These are phyloP conservation scores for Nannizzia gypsea DNA, from an alignment of 2,329 filamentous ascomycete genomes.

Conservation along the genomic window DNA sequence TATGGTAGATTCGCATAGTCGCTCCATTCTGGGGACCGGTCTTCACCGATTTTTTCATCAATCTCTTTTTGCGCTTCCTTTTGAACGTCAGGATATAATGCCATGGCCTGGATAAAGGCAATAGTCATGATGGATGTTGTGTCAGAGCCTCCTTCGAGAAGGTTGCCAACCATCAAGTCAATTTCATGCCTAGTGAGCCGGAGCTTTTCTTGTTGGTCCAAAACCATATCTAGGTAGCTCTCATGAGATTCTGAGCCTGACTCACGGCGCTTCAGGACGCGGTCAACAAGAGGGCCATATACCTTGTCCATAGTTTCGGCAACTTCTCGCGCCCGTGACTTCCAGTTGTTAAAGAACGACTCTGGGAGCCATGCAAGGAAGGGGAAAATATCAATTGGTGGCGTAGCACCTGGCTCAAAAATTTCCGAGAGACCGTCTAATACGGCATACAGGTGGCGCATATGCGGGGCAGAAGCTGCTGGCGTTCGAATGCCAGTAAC, in stretches of 20 bases:
- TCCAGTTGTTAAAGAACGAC: constrained; percentile 9
- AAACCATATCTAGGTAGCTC: not conserved
- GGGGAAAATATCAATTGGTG: constrained; percentile 14
- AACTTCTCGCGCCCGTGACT: not conserved
- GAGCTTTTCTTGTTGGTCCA: not conserved
- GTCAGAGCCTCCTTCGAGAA: constrained; percentile 26
- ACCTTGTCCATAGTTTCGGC: not conserved
- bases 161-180: constrained; percentile 6
- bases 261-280: not conserved
- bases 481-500: not conserved
- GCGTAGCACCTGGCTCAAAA: constrained; percentile 12
- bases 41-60: constrained; percentile 25
- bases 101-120: constrained; percentile 39
- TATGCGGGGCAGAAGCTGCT: not conserved
- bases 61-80: constrained; percentile 35
- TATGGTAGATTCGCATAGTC: constrained; percentile 31
- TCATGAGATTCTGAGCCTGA: not conserved
- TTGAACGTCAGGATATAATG: constrained; percentile 37
- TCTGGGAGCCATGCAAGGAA: constrained; percentile 13
- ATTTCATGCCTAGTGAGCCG: not conserved
- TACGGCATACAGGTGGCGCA: not conserved
- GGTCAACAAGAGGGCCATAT: not conserved
- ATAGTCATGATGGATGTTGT: constrained; percentile 40
- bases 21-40: constrained; percentile 24
- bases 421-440: constrained; percentile 12